Percentiles rank a stretch among this genome's conserved stretches.
Evolutionary conservation across 441 rosid genomes (phyloP).

Genomic region (Populus hybrid): DNA sequence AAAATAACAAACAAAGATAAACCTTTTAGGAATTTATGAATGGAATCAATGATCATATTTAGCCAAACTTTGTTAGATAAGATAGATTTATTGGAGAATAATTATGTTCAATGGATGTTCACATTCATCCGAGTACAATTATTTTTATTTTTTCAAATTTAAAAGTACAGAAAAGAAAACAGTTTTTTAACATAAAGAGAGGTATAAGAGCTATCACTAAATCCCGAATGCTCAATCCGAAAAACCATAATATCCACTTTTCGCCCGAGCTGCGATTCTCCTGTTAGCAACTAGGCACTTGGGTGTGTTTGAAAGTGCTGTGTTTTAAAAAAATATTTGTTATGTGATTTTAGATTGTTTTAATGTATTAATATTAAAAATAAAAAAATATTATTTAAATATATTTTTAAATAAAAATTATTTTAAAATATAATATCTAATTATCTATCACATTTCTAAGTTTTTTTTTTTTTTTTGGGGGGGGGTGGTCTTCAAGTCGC

Average conservation of each 20-base stretch:
- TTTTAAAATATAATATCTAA: too few species aligned
- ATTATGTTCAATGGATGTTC: constrained; percentile 21
- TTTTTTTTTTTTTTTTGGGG: too few species aligned
- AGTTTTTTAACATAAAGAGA: neutral
- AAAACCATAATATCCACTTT: neutral
- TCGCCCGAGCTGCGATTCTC: neutral
- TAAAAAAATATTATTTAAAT: too few species aligned
- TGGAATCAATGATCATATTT: neutral
- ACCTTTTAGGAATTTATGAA: neutral
- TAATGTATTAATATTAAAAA: too few species aligned
- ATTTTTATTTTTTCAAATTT: neutral
- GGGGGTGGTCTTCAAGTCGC: too few species aligned
- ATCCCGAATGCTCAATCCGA: neutral
- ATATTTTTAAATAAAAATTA: too few species aligned
- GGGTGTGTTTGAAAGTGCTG: too few species aligned
- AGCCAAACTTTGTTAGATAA: constrained; percentile 2
- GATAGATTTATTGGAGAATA: constrained; percentile 10
- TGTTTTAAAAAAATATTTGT: too few species aligned
- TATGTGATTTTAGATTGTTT: too few species aligned
- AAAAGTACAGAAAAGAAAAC: constrained; percentile 5
- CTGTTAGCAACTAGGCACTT: neutral
- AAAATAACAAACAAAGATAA: neutral
- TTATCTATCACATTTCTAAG: too few species aligned
- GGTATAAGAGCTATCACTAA: neutral
- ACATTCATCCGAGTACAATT: constrained; percentile 20